A percentile compares a stretch with the other conserved stretches of the same genome.
phyloP scores from a whole-genome alignment of 2,329 filamentous ascomycete species.

The Pyrenochaeta sp. region DNA sequence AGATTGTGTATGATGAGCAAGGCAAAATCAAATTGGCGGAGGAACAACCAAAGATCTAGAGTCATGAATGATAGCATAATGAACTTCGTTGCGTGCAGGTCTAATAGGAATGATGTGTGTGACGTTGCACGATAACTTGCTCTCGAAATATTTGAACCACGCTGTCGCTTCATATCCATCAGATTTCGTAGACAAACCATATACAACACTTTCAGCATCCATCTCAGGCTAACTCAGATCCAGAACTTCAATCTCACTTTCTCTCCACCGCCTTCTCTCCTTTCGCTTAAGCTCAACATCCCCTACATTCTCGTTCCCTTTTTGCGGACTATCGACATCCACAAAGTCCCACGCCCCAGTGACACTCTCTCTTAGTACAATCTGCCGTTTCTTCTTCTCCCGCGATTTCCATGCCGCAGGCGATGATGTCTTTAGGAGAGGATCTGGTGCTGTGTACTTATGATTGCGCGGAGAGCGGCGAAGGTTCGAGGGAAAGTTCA shows the following conservation, averaged over 20 bases:
- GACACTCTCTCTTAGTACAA: constrained; percentile 43
- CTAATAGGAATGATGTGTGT: background rate
- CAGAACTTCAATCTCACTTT: constrained; percentile 48
- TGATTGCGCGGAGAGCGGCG: constrained; percentile 35
- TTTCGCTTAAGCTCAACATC: constrained; percentile 27
- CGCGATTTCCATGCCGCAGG: constrained; percentile 42
- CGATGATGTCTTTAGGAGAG: constrained; percentile 9
- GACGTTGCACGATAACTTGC: background rate
- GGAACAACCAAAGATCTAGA: constrained; percentile 38
- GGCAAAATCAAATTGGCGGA: constrained; percentile 64
- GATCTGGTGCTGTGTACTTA: constrained; percentile 12
- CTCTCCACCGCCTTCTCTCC: constrained; percentile 43
- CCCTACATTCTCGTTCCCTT: background rate
- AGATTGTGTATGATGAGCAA: constrained; percentile 74
- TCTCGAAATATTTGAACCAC: background rate
- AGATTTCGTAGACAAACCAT: background rate
- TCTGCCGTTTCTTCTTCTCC: constrained; percentile 41
- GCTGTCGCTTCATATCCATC: background rate
- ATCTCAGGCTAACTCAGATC: constrained; percentile 27
- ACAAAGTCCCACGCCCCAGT: constrained; percentile 44
- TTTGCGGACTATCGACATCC: constrained; percentile 32
- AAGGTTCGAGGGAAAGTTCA: constrained; percentile 3
- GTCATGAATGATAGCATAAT: background rate
- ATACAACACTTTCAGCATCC: background rate
- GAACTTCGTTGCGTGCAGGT: background rate